Base-by-base conservation (phyloP, 371 early-diverging fungal genomes). In the Sporodiniella umbellata region DNA sequence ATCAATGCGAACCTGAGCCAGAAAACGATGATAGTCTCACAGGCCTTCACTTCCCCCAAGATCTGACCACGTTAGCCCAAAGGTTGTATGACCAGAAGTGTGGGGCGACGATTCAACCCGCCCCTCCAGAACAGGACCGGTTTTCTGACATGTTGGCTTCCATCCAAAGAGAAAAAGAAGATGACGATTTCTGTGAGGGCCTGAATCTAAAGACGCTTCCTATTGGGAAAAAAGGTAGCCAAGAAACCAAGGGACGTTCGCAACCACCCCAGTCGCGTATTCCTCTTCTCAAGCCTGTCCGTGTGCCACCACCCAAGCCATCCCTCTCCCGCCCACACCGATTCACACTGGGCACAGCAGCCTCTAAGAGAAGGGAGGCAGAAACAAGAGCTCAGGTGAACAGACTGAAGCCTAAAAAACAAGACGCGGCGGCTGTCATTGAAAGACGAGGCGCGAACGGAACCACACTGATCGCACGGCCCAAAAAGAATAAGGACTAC, bases 121-220 rank as follows among this genome's bases (percentile, higher is more conserved):
- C n/a, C 28, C 33, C 15, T 17, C 12, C 6, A 18, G 28, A 4
- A 42, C 40, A 42, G 31, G n/a, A 12, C 1, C 17, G n/a, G n/a
- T n/a, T n/a, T n/a, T n/a, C 17, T 21, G 21, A 19, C 1, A 35
- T 37, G 15, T 21, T 45, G 25, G 26, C 48, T 6, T 24, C 6
- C 1, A 43, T 60, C 25, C 23, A 48, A 40, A 42, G 49, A 8
- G 62, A 66, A 42, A 46, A 46, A 3, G 63, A 70, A 1, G 64
- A 68, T 15, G 62, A 71, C 22, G 66, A 72, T 21, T 68, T 68
- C 45, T 47, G 40, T 22, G 56, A 66, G 14, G 72, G 52, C 12
- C 38, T 72, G 2, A 15, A 51, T 18, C 48, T 72, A 17, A 59
- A 66, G 19, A 50, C 45, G 10, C 21, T 40, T 40, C 7, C n/a